phyloP scores from a whole-genome alignment of 441 rosid genomes.

The Arabidopsis lyrata region DNA sequence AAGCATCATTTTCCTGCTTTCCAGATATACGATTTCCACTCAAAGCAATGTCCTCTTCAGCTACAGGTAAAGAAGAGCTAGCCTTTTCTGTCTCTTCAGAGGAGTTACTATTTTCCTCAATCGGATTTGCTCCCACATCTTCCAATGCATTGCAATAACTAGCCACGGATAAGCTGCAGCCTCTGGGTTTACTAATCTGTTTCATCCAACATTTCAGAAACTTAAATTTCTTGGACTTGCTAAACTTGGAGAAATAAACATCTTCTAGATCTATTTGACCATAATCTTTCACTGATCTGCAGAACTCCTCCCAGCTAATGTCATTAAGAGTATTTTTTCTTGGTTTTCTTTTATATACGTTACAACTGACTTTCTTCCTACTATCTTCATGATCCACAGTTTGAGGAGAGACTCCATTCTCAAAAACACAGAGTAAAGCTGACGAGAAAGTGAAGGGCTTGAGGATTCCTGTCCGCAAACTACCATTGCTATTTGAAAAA shows the following conservation, averaged over 20 bases:
- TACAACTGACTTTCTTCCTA: conserved; percentile 38
- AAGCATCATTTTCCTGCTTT: conserved; percentile 61
- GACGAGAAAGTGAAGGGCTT: conserved; percentile 79
- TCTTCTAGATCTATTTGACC: conserved; percentile 65
- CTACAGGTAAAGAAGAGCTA: conserved; percentile 58
- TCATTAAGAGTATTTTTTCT: conserved; percentile 52
- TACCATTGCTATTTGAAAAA: conserved; percentile 55
- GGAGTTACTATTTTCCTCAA: conserved; percentile 46
- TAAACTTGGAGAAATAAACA: conserved; percentile 58
- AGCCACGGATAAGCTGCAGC: conserved; percentile 42
- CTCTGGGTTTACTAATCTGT: conserved; percentile 61
- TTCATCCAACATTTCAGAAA: conserved; percentile 96
- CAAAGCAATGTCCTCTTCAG: conserved; percentile 67
- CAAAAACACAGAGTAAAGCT: conserved; percentile 57
- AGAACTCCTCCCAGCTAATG: conserved; percentile 67
- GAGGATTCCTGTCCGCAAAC: conserved; percentile 61
- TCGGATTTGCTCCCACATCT: conserved; percentile 50
- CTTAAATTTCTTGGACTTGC: conserved; percentile 70
- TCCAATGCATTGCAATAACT: conserved; percentile 44
- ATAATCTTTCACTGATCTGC: conserved; percentile 58
- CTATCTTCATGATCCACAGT: conserved; percentile 40
- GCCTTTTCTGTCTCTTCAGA: conserved; percentile 57
- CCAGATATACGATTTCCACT: conserved; percentile 56
- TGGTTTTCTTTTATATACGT: conserved; percentile 50
- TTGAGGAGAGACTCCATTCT: conserved; percentile 43